Evolutionary conservation across 805 yeast genomes (phyloP).

Genomic region (Tetrapisispora phaffii): DNA sequence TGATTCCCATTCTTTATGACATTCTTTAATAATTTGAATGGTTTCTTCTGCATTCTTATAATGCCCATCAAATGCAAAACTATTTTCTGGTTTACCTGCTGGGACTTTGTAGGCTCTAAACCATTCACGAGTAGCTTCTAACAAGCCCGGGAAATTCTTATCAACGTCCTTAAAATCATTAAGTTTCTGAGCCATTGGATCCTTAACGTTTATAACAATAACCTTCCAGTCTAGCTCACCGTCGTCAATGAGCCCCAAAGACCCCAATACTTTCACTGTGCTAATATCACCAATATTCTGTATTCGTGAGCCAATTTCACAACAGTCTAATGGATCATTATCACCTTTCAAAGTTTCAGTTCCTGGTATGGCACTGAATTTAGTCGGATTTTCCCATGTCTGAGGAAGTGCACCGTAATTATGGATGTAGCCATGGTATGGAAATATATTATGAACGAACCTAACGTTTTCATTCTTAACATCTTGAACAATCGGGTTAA

Average conservation of each 20-base stretch:
- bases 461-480: slow-evolving; percentile 64
- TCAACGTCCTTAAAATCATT: slow-evolving; percentile 62
- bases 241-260: slow-evolving; percentile 74
- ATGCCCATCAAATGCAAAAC: slow-evolving; percentile 65
- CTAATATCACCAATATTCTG: slow-evolving; percentile 54
- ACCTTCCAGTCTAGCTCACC: slow-evolving; percentile 97
- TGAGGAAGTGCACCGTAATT: slow-evolving; percentile 87
- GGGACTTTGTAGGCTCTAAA: slow-evolving; percentile 78
- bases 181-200: slow-evolving; percentile 52
- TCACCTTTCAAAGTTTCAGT: slow-evolving; percentile 59
- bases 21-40: slow-evolving; percentile 48
- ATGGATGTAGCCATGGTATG: slow-evolving; percentile 75
- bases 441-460: slow-evolving; percentile 70
- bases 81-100: slow-evolving; percentile 66
- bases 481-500: slow-evolving; percentile 78
- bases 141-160: slow-evolving; percentile 55
- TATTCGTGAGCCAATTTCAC: slow-evolving; percentile 70
- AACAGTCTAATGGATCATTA: slow-evolving; percentile 89
- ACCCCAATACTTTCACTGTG: slow-evolving; percentile 62
- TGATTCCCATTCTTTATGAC: slow-evolving; percentile 58
- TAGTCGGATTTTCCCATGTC: slow-evolving; percentile 94
- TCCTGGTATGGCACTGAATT: slow-evolving; percentile 17
- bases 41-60: slow-evolving; percentile 52
- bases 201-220: slow-evolving; percentile 57
- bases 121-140: slow-evolving; percentile 65